Base-by-base conservation (phyloP, 2,329 filamentous ascomycete genomes). In the Aspergillus clavatus region DNA sequence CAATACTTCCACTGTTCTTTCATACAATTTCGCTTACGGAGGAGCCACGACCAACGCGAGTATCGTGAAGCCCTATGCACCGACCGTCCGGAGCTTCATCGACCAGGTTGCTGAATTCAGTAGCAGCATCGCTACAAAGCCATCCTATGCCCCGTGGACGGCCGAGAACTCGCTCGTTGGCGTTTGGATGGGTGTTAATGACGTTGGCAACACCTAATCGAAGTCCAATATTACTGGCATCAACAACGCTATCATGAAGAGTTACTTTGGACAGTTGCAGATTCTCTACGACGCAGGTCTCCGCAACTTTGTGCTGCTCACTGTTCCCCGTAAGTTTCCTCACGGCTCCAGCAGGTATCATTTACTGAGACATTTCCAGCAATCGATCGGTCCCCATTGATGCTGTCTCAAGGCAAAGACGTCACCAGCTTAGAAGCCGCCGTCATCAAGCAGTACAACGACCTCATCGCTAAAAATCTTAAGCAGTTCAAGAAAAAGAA, bases 131-230 rank as follows among this genome's bases (percentile, higher is more conserved):
- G 10, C 19, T 3, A 33, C 36, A 3, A 27, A 38, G 8, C 29
- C 39, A 2, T 38, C 23, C 2, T 40, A 11, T 23, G 44, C 44
- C 7, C 27, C 33, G 18, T 51, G 48, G 48, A 38, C 14, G 2
- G 12, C 28, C 2, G 7, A 46, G 1, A 31, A 46, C 8, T 43
- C 42, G 0, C 42, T 51, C 1, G 37, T 51, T 7, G 45, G 45
- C 2, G 29, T 48, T 11, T 51, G 48, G 48, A 29, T 43, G 45
- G 48, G 48, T 8, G 43, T 51, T 4, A 48, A 51, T n/a, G 48
- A 51, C 12, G 47, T 46, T 4, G 47, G 40, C 10, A 38, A 38
- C 11, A 26, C 40, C 3, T 49, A 44, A 40, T 49, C 33, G 14
- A 43, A 38, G 27, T 22, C 43, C 6, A 38, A 41, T 31, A 38